Base-by-base conservation (phyloP, 2,329 filamentous ascomycete species). In the Phaeophleospora eucalypticola region DNA sequence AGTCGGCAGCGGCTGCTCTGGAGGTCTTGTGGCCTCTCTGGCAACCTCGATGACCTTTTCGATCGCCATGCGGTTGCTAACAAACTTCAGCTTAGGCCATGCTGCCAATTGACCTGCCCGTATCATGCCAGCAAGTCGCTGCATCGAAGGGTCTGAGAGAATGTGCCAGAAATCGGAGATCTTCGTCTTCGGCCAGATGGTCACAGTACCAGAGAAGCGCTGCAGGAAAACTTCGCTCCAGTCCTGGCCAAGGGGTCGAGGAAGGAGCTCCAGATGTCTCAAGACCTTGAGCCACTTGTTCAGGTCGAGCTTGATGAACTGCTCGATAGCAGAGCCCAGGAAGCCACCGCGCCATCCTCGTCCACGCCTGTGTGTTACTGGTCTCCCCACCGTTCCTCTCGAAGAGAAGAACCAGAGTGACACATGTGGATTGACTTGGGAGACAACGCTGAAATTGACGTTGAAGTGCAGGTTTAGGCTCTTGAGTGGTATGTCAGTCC, bases 351-450 rank as follows among this genome's bases (percentile, higher is more conserved):
- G 84, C 93, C 93, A 98, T 46, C 93, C 93, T 38, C 89, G 86
- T 4, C 93, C 93, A 58, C 86, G 85, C 45, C 93, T 86, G 68
- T 98, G 93, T 0, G 90, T 96, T 15, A 97, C 93, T 8, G 93
- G 93, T 43, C 88, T 84, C 4, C 93, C 93, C 8, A 97, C 91
- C 0, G 87, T 86, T 10, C 93, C 93, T 24, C 93, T 81, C 0
- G 90, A 95, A 21, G 87, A 93, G 75, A 97, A 98, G 79, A 98
- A 97, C 77, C 98, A 98, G 20, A 97, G 82, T 62, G 95, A 97
- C 68, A 98, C 91, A 66, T 98, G 93, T 1, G 93, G 93, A 66
- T 98, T 98, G 40, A 96, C 91, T 71, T 83, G 80, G 6, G 78
- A 82, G 42, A 86, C 93, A 54, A 98, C 90, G 54, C 87, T 91